Percentiles rank a stretch among this genome's conserved stretches.
These are phyloP conservation scores for Candida sanyiensis DNA, from an alignment of 805 yeast genomes.

Conservation along the genomic window DNA sequence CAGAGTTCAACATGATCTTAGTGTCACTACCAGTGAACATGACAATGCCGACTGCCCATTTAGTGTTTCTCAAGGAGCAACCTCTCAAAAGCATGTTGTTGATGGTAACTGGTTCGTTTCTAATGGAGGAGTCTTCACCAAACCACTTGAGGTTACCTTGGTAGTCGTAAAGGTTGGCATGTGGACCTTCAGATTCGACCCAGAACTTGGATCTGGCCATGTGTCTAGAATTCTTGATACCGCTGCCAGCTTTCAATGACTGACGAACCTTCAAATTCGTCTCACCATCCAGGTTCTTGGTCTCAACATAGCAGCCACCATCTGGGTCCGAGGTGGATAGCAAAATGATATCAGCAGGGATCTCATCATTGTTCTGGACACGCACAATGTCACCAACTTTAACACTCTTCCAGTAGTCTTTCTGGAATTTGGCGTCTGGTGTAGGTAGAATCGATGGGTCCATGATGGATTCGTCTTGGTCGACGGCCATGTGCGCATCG, in stretches of 20 bases:
- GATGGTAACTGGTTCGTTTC: slow-evolving; percentile 61
- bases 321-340: slow-evolving; percentile 64
- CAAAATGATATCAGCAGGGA: slow-evolving; percentile 70
- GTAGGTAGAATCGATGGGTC: slow-evolving; percentile 53
- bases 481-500: slow-evolving; percentile 25
- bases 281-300: slow-evolving; percentile 78
- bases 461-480: slow-evolving; percentile 44
- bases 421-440: slow-evolving; percentile 37
- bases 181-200: slow-evolving; percentile 83
- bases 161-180: slow-evolving; percentile 68
- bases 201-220: slow-evolving; percentile 49
- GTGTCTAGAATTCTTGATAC: slow-evolving; percentile 43
- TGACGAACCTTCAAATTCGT: slow-evolving; percentile 74
- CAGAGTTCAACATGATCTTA: slow-evolving; percentile 76
- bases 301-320: slow-evolving; percentile 68
- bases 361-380: slow-evolving; percentile 68
- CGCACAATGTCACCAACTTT: slow-evolving; percentile 71
- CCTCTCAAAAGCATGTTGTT: slow-evolving; percentile 71
- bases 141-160: slow-evolving; percentile 62
- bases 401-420: slow-evolving; percentile 63
- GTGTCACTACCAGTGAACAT: slow-evolving; percentile 75
- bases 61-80: slow-evolving; percentile 71
- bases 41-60: slow-evolving; percentile 77
- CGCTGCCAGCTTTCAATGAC: slow-evolving; percentile 57
- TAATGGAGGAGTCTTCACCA: slow-evolving; percentile 25